These are phyloP conservation scores for Acacia melanoxylon DNA, from an alignment of 306 rosid genomes.

Conservation along the genomic window DNA sequence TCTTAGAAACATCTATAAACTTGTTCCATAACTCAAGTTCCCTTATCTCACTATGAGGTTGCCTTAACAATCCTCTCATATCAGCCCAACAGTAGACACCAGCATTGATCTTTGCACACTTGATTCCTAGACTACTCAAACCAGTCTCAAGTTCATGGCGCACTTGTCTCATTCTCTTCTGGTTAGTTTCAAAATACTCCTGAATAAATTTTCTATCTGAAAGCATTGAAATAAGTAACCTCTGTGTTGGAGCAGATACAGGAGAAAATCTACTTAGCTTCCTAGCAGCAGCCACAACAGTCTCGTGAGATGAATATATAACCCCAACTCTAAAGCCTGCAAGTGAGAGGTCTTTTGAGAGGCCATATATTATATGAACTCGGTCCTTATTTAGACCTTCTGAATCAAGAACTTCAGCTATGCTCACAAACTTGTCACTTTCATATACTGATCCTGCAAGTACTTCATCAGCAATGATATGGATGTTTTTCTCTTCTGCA, in stretches of 20 bases:
- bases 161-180: constrained; percentile 44
- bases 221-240: constrained; percentile 70
- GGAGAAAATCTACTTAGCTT: constrained; percentile 76
- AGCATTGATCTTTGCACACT: constrained; percentile 76
- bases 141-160: constrained; percentile 54
- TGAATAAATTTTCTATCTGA: constrained; percentile 60
- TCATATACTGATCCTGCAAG: constrained; percentile 86
- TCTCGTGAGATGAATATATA: constrained; percentile 60
- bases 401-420: constrained; percentile 74
- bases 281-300: constrained; percentile 69
- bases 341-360: constrained; percentile 85
- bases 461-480: constrained; percentile 80
- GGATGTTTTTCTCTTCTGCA: constrained; percentile 84
- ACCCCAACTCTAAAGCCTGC: constrained; percentile 89
- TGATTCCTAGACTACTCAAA: constrained; percentile 68
- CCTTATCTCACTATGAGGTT: constrained; percentile 68
- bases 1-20: constrained; percentile 67
- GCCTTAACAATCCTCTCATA: constrained; percentile 70
- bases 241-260: constrained; percentile 77
- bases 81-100: constrained; percentile 85
- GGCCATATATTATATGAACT: constrained; percentile 79
- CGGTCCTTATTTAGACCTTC: constrained; percentile 68
- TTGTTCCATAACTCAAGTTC: constrained; percentile 87
- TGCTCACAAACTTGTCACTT: constrained; percentile 74
- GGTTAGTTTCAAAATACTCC: constrained; percentile 68